Evolutionary conservation across 129 eudicot species (phyloP), one percentile per base, ranked within the genome.

Genomic region (Dittrichia graveolens): DNA sequence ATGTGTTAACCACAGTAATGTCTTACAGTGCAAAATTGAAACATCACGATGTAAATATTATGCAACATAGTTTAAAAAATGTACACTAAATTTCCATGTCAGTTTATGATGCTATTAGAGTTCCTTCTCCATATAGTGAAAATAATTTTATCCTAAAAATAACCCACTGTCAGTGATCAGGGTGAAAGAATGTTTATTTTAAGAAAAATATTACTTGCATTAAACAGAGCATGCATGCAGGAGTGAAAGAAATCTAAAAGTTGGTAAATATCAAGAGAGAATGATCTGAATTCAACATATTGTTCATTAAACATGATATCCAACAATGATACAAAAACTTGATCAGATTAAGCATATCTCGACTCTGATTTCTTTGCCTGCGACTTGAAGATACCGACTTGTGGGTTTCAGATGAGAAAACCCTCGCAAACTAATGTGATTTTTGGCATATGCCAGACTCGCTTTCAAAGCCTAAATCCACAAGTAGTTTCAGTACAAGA

Each of bases 271-370:
- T 24, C 1, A 24, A 24, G 24, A 47, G 10, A 60, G 24, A 19
- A 4, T 0, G 9, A 70, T 35, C 40, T 37, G 66, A 64, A 72
- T 19, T 37, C 19, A 78, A 61, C 37, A 78, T 9, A 61, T 24
- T 47, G 71, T 74, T 64, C 18, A 48, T 54, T 64, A 37, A 54
- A 41, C 76, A 69, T 41, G 61, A 69, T 12, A 66, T 67, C 40
- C 75, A 60, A 37, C 75, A 59, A 69, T 68, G 52, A 77, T 70
- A 78, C 77, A 71, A 61, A 76, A 37, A 76, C 48, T 48, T 70
- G 52, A 73, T 74, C 43, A 59, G 14, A 60, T 71, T 41, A 71
- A 58, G 65, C 42, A 24, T 24, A 38, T 73, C 59, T 35, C 12
- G 40, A 61, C 15, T 18, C 61, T n/a, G 6, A 37, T 47, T 72